Conservation (phyloP, 495 filamentous ascomycete genomes). For the Emericellopsis terricola region DNA sequence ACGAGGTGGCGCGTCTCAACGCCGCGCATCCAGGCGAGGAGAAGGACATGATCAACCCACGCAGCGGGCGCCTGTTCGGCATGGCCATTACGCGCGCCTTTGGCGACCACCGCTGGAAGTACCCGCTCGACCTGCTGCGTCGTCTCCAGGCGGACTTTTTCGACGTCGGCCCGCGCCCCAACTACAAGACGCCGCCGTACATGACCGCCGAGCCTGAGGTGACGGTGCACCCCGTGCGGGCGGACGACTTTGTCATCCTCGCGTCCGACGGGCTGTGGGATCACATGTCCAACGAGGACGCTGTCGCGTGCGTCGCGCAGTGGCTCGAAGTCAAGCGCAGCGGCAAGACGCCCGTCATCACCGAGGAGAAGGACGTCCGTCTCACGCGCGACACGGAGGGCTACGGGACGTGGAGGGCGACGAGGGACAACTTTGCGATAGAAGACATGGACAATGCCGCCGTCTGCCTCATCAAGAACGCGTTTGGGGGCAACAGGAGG, state of each 20-base stretch:
- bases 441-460: slow-evolving; percentile 38
- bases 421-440: slow-evolving; percentile 3
- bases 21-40: slow-evolving; percentile 41
- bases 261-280: slow-evolving; percentile 53
- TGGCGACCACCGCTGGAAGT: slow-evolving; percentile 48
- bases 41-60: slow-evolving; percentile 19
- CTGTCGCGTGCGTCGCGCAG: slow-evolving; percentile 34
- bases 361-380: slow-evolving; percentile 4
- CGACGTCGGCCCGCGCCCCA: slow-evolving; percentile 19
- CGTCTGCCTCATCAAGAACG: slow-evolving; percentile 42
- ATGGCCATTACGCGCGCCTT: slow-evolving; percentile 40
- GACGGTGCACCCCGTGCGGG: slow-evolving; percentile 29
- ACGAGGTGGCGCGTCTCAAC: slow-evolving; percentile 30
- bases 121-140: slow-evolving; percentile 27
- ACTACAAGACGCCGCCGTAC: slow-evolving; percentile 39
- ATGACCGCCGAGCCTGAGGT: slow-evolving; percentile 46
- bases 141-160: slow-evolving; percentile 26
- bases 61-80: slow-evolving; percentile 37
- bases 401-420: slow-evolving; percentile 4
- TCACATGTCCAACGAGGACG: slow-evolving; percentile 35
- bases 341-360: slow-evolving; percentile 5
- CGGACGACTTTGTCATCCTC: slow-evolving; percentile 39
- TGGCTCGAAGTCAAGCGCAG: slow-evolving; percentile 27
- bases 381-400: slow-evolving; percentile 5
- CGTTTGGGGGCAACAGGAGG: slow-evolving; percentile 38